Conservation (phyloP, 108 stramenopile species). For the Skeletonema costatum region DNA sequence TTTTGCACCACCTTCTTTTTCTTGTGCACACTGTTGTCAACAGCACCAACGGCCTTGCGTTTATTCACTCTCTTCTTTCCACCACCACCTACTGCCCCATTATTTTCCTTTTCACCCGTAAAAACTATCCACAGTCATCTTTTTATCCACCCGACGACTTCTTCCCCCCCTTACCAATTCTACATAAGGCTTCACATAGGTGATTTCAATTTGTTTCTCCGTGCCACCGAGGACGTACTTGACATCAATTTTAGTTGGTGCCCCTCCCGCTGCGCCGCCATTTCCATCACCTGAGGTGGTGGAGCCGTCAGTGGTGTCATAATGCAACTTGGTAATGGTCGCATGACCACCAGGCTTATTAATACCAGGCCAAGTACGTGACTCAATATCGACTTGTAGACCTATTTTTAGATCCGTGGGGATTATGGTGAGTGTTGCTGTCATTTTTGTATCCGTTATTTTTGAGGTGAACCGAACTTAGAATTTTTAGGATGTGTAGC, state of each 20-base stretch:
- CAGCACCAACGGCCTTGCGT: not conserved
- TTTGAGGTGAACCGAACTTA: too few species aligned
- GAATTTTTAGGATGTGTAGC: too few species aligned
- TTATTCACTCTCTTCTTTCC: too few species aligned
- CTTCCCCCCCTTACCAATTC: not conserved
- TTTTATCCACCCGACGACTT: not conserved
- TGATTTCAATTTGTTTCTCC: conserved; percentile 10
- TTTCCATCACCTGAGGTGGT: too few species aligned
- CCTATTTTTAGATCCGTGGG: not conserved
- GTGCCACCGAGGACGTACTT: conserved; percentile 12
- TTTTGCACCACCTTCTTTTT: not conserved
- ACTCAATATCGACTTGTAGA: conserved; percentile 7
- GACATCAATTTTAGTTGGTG: conserved; percentile 6
- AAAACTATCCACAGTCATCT: conserved; percentile 5
- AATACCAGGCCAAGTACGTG: conserved; percentile 32
- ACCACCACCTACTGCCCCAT: not conserved
- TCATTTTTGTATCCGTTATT: not conserved
- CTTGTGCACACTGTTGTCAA: not conserved
- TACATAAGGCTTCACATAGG: conserved; percentile 3
- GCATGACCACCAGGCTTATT: conserved; percentile 29
- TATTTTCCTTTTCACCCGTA: not conserved
- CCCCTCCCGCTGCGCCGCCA: not conserved
- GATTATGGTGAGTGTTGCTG: not conserved
- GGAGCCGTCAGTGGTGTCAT: not conserved
- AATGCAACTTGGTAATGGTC: not conserved